phyloP scores from a whole-genome alignment of 192 early-diverging fungal species.

The Haplosporangium gracile region DNA sequence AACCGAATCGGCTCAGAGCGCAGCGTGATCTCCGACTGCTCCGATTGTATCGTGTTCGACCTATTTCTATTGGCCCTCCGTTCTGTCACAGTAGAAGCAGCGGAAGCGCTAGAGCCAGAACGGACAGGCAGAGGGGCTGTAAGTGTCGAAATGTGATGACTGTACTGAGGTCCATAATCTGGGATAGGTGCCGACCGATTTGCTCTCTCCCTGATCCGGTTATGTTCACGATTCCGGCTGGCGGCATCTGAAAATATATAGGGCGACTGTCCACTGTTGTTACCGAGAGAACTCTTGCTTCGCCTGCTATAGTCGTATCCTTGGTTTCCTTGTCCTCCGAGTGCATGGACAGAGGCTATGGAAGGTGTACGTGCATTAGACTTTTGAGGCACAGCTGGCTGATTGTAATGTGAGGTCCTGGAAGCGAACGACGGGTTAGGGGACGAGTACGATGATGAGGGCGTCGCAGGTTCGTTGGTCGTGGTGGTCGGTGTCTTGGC shows the following conservation, averaged over 20 bases:
- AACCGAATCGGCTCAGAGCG: slow-evolving; percentile 15
- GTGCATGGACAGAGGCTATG: not conserved
- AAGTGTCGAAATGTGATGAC: not conserved
- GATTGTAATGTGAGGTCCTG: slow-evolving; percentile 11
- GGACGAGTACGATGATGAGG: not conserved
- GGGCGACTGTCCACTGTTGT: not conserved
- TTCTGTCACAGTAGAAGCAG: not conserved
- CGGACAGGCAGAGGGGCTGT: not conserved
- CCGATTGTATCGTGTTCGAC: slow-evolving; percentile 23
- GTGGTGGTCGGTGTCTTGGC: slow-evolving; percentile 18
- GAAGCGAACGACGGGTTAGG: not conserved
- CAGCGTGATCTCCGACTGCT: slow-evolving; percentile 17
- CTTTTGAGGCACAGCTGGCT: slow-evolving; percentile 26
- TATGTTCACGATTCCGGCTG: slow-evolving; percentile 17
- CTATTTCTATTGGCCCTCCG: slow-evolving; percentile 5
- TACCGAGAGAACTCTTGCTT: not conserved
- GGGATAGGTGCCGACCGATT: slow-evolving; percentile 2
- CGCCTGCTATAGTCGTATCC: not conserved
- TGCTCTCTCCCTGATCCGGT: slow-evolving; percentile 18
- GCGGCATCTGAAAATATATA: slow-evolving; percentile 5
- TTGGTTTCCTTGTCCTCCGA: not conserved
- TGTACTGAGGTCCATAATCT: not conserved
- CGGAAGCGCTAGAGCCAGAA: slow-evolving; percentile 19
- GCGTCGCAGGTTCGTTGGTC: not conserved
- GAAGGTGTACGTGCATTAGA: slow-evolving; percentile 8